Percentiles rank a stretch among this genome's conserved stretches.
phyloP scores from a whole-genome alignment of 495 filamentous ascomycete genomes.

The Xylaria scruposa region DNA sequence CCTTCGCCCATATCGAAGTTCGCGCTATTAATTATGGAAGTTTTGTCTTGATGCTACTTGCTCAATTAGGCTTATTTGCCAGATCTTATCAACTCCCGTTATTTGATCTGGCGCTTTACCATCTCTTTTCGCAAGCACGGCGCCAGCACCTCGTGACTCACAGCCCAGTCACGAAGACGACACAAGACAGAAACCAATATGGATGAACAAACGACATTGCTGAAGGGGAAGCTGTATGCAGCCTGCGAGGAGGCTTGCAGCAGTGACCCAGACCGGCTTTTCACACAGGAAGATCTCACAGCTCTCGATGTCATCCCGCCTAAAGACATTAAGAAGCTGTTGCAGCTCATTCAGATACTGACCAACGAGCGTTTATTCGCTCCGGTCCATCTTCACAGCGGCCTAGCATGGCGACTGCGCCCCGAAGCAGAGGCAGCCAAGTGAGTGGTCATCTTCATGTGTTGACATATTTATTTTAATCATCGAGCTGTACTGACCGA shows the following conservation, averaged over 20 bases:
- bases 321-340: constrained; percentile 61
- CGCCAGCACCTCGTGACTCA: constrained; percentile 44
- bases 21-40: not conserved
- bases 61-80: constrained; percentile 14
- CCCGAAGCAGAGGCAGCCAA: constrained; percentile 73
- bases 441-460: constrained; percentile 49
- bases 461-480: not conserved
- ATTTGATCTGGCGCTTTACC: constrained; percentile 20
- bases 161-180: not conserved
- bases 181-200: constrained; percentile 20
- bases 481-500: constrained; percentile 8
- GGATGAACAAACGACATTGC: constrained; percentile 34
- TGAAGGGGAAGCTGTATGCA: constrained; percentile 37
- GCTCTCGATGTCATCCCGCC: constrained; percentile 66
- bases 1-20: not conserved
- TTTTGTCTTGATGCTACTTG: not conserved
- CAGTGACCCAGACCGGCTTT: constrained; percentile 57
- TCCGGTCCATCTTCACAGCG: constrained; percentile 60
- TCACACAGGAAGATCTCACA: constrained; percentile 71
- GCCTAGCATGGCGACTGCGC: constrained; percentile 70
- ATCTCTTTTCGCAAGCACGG: constrained; percentile 43
- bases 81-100: constrained; percentile 12
- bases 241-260: constrained; percentile 38
- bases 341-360: constrained; percentile 66
- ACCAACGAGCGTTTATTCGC: constrained; percentile 73